Percentiles rank a stretch among this genome's conserved stretches.
phyloP scores from a whole-genome alignment of 139 green algal species.

The Spirogloea muscicola region DNA sequence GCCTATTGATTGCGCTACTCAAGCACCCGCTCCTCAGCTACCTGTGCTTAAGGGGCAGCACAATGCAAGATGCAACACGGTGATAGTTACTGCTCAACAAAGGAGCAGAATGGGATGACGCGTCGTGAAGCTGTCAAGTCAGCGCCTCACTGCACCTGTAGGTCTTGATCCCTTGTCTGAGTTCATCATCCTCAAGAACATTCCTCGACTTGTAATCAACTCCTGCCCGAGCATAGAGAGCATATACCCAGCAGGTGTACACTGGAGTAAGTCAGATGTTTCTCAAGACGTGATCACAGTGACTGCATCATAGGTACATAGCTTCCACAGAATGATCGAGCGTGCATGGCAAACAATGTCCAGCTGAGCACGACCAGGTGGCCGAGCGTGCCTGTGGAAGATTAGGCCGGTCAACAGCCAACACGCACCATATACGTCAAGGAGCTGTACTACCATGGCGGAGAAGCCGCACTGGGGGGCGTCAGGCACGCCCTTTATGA shows the following conservation, averaged over 20 bases:
- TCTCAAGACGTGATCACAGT: background rate
- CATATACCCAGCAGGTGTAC: background rate
- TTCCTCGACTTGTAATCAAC: constrained; percentile 56
- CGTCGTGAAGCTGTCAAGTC: too few relatives aligned
- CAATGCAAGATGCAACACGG: background rate
- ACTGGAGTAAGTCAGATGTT: background rate
- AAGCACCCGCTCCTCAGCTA: too few relatives aligned
- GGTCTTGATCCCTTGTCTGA: constrained; percentile 88
- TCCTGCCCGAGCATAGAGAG: constrained; percentile 2
- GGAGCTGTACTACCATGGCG: constrained; percentile 78
- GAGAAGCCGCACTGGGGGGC: constrained; percentile 89
- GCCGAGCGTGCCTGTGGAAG: too few relatives aligned
- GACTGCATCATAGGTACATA: background rate
- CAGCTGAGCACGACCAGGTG: too few relatives aligned
- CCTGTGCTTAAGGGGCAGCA: background rate
- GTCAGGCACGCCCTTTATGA: constrained; percentile 86
- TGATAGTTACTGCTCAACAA: too few relatives aligned
- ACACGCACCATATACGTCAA: constrained; percentile 79
- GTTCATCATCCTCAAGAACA: constrained; percentile 77
- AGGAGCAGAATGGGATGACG: too few relatives aligned
- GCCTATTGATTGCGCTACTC: too few relatives aligned
- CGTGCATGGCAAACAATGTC: too few relatives aligned
- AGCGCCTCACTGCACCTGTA: constrained; percentile 75
- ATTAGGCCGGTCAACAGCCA: too few relatives aligned
- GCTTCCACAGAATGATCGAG: background rate